These are phyloP conservation scores for Malus hybrid DNA, from an alignment of 331 rosid genomes.

Conservation along the genomic window DNA sequence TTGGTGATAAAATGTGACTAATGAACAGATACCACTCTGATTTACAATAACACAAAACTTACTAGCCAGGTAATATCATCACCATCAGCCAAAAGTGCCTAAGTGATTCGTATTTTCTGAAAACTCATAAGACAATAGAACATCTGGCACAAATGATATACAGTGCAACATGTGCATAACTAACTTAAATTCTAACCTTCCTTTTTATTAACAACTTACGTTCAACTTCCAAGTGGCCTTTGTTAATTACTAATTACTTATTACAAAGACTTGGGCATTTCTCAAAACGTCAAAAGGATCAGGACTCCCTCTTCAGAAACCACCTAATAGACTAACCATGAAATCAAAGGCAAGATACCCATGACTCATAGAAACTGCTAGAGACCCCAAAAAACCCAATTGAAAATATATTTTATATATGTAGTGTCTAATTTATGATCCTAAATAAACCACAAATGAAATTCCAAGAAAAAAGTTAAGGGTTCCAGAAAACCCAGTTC, in stretches of 20 bases:
- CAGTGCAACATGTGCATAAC: neutral
- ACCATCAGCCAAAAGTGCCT: too few species aligned
- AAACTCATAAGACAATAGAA: neutral
- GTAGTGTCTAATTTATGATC: too few species aligned
- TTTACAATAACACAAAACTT: neutral
- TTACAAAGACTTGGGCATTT: neutral
- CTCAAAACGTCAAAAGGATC: neutral
- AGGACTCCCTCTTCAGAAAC: neutral
- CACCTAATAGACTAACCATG: neutral
- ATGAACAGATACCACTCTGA: neutral
- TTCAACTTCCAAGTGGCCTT: neutral
- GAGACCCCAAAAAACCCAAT: neutral
- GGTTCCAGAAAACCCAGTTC: neutral
- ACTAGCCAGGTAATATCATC: neutral
- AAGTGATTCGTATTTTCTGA: too few species aligned
- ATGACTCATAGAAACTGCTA: neutral
- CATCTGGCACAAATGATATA: neutral
- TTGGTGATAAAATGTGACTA: neutral
- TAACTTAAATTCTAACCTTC: neutral
- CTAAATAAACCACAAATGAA: neutral
- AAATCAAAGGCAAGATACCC: neutral
- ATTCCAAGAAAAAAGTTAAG: neutral
- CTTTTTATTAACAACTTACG: neutral
- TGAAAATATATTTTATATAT: neutral
- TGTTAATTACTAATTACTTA: neutral